Evolutionary conservation across 306 rosid species (phyloP), one percentile per base, ranked within the genome.

Genomic region (Vicia sativa): DNA sequence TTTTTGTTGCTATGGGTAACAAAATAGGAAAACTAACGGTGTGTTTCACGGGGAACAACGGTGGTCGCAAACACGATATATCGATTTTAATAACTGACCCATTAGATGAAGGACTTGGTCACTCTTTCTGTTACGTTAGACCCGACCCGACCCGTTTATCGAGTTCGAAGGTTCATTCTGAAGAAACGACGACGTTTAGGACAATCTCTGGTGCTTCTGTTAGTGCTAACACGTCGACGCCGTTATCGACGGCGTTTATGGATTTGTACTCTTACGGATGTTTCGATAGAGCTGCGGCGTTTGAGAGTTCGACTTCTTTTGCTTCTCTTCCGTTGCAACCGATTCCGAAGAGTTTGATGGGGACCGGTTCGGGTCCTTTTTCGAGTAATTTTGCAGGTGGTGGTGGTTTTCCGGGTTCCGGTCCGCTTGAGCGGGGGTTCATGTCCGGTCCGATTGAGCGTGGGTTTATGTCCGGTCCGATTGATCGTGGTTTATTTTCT

Each of bases 161-260:
- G 0, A 87, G 85, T 0, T 95, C 99, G 0, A 90, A 95, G 52
- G 99, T 95, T 15, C 91, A 88, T 80, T 95, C 97, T 0, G 99
- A 95, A 29, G 96, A 95, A 72, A 85, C 99, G 57, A 95, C 96
- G 38, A 90, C 99, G 37, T 95, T 95, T 77, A 70, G 92, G 72
- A 79, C 99, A 16, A 95, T 95, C 52, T 95, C 99, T 6, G 99
- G 99, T 2, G 99, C 99, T 2, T 90, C 99, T 1, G 96, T 95
- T 28, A 95, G 99, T 72, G 99, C 99, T 15, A 95, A 95, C 86
- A 85, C 99, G 0, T 88, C 95, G 1, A 95, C 99, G 1, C 99
- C 99, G 56, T 86, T 90, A 2, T 95, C 99, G 2, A 95, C 99
- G 1, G 72, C 97, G 28, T 68, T 88, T 10, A 49, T 90, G 29